A percentile compares a stretch with the other conserved stretches of the same genome.
These are phyloP conservation scores for Echium plantagineum DNA, from an alignment of 257 asterid species.

Conservation along the genomic window DNA sequence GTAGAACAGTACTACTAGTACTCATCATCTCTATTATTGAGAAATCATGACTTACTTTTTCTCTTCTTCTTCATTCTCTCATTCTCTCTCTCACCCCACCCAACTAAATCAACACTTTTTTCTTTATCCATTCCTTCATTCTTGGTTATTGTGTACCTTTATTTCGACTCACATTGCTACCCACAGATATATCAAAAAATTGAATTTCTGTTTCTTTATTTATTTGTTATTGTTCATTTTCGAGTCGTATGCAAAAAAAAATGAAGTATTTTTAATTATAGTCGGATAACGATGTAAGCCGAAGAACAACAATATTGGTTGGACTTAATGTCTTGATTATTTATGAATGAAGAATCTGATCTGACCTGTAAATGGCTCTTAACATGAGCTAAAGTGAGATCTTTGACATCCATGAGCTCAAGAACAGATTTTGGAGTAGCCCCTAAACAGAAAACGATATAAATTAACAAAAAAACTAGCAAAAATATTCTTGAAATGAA, in stretches of 20 bases:
- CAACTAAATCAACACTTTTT: constrained; percentile 25
- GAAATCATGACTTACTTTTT: constrained; percentile 68
- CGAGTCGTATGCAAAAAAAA: no score
- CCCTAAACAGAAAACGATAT: constrained; percentile 27
- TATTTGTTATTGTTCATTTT: no score
- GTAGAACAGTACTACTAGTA: constrained; percentile 8
- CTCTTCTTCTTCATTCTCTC: no score
- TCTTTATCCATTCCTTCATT: constrained; percentile 35
- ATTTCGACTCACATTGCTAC: constrained; percentile 7
- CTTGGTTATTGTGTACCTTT: constrained; percentile 76
- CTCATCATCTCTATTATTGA: constrained; percentile 39
- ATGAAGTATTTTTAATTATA: no score
- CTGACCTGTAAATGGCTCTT: constrained; percentile 89
- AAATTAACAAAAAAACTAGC: constrained; percentile 1
- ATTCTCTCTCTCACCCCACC: constrained; percentile 19
- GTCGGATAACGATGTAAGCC: no score
- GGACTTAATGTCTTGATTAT: no score
- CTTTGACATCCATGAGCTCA: constrained; percentile 91
- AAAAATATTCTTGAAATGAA: background rate
- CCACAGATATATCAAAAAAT: constrained; percentile 5
- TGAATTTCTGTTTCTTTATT: no score
- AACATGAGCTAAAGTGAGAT: constrained; percentile 88
- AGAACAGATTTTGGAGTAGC: constrained; percentile 93
- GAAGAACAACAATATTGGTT: no score
- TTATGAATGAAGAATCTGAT: background rate